Conservation (phyloP, 1,139 yeast genomes). For the Wickerhamiella infanticola region DNA sequence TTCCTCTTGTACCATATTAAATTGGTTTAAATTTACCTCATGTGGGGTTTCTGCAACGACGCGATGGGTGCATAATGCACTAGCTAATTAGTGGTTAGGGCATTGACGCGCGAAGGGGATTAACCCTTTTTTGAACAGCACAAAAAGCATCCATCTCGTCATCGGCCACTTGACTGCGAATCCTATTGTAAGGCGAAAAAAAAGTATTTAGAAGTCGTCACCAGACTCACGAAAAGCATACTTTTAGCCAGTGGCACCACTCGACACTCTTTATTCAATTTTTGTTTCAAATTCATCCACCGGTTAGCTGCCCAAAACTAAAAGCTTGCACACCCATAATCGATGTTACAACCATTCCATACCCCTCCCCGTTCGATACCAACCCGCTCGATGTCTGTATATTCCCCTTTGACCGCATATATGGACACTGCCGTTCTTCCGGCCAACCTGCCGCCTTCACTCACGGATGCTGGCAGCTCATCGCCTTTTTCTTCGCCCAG, state of each 20-base stretch:
- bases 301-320: too few species aligned
- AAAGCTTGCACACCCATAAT: too few species aligned
- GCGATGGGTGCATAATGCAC: not conserved
- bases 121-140: not conserved
- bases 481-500: constrained; percentile 1
- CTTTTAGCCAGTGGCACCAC: too few species aligned
- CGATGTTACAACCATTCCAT: not conserved
- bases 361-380: not conserved
- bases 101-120: not conserved
- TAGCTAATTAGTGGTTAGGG: not conserved
- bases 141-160: too few species aligned
- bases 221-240: too few species aligned
- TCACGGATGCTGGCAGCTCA: constrained; percentile 4
- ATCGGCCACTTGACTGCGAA: too few species aligned
- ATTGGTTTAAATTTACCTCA: too few species aligned
- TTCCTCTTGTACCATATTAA: too few species aligned
- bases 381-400: not conserved
- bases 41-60: not conserved
- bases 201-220: too few species aligned
- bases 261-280: too few species aligned
- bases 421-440: not conserved
- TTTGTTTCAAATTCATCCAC: too few species aligned
- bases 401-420: not conserved
- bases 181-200: too few species aligned
- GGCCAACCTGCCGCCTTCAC: not conserved